These are phyloP conservation scores for Colletotrichum higginsianum DNA, from an alignment of 2,329 filamentous ascomycete genomes.

Conservation along the genomic window DNA sequence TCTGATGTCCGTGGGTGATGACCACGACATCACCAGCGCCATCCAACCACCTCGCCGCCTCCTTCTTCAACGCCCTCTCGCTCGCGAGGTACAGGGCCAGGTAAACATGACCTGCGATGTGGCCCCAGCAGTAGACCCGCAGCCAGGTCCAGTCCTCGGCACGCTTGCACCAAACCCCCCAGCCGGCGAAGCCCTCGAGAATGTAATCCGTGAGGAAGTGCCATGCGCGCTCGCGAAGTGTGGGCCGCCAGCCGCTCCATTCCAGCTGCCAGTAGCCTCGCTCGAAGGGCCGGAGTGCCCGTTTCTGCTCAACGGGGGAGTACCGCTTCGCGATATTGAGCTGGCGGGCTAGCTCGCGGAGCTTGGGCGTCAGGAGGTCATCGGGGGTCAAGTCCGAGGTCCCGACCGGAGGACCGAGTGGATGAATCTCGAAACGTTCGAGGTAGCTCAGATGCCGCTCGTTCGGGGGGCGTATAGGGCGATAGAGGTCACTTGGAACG, in stretches of 20 bases:
- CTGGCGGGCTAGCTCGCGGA: constrained; percentile 68
- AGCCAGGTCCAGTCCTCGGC: constrained; percentile 63
- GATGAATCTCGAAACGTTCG: constrained; percentile 63
- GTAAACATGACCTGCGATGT: constrained; percentile 80
- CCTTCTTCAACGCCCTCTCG: constrained; percentile 70
- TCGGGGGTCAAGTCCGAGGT: constrained; percentile 57
- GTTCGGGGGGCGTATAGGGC: constrained; percentile 38
- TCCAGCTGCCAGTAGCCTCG: constrained; percentile 84
- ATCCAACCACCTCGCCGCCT: constrained; percentile 77
- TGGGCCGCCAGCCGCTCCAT: constrained; percentile 66
- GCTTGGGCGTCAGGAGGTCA: constrained; percentile 70
- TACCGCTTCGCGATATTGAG: constrained; percentile 68
- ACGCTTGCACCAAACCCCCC: constrained; percentile 75
- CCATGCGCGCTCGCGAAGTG: constrained; percentile 71
- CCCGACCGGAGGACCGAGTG: constrained; percentile 68
- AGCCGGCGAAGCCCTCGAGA: constrained; percentile 71
- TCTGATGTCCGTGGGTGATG: constrained; percentile 47
- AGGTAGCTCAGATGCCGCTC: constrained; percentile 46
- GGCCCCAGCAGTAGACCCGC: constrained; percentile 84
- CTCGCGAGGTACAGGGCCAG: constrained; percentile 82
- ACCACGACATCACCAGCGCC: constrained; percentile 68
- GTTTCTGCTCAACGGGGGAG: constrained; percentile 56
- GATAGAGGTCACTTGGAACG: constrained; percentile 41
- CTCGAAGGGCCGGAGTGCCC: constrained; percentile 72
- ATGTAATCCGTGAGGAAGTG: constrained; percentile 73